phyloP scores from a whole-genome alignment of 331 rosid genomes.

The Malus hybrid region DNA sequence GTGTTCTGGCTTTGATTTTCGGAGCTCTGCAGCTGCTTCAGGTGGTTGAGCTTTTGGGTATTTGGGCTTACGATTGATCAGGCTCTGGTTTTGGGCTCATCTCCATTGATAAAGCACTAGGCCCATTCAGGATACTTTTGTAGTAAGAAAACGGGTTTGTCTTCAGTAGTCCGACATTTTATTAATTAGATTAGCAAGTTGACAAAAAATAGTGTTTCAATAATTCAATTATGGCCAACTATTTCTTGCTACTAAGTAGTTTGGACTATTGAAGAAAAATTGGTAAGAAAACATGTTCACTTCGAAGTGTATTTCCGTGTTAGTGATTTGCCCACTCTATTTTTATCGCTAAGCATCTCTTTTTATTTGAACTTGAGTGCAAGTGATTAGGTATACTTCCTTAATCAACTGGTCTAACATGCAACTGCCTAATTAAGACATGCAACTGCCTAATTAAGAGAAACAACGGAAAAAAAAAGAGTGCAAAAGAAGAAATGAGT shows the following conservation, averaged over 20 bases:
- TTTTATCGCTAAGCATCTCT: background rate
- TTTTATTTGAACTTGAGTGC: background rate
- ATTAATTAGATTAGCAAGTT: too few species aligned
- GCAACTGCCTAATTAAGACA: background rate
- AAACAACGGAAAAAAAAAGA: too few species aligned
- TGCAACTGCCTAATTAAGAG: background rate
- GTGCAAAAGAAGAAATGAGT: background rate
- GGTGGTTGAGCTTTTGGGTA: background rate
- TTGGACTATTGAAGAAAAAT: too few species aligned
- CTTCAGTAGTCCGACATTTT: too few species aligned
- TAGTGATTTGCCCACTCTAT: background rate
- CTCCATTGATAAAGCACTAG: background rate
- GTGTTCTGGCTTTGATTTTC: background rate
- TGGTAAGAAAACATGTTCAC: too few species aligned
- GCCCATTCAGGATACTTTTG: background rate
- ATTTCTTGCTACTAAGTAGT: background rate
- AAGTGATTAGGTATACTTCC: background rate
- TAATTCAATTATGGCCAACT: fast-evolving
- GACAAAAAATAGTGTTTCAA: background rate
- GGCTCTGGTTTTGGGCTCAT: background rate
- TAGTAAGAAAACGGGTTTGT: too few species aligned
- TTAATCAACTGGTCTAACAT: background rate
- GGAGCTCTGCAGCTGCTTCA: too few species aligned
- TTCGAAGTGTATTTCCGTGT: background rate
- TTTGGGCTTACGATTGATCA: background rate